Evolutionary conservation across 2,329 filamentous ascomycete genomes (phyloP).

Genomic region (Fusarium acutatum): DNA sequence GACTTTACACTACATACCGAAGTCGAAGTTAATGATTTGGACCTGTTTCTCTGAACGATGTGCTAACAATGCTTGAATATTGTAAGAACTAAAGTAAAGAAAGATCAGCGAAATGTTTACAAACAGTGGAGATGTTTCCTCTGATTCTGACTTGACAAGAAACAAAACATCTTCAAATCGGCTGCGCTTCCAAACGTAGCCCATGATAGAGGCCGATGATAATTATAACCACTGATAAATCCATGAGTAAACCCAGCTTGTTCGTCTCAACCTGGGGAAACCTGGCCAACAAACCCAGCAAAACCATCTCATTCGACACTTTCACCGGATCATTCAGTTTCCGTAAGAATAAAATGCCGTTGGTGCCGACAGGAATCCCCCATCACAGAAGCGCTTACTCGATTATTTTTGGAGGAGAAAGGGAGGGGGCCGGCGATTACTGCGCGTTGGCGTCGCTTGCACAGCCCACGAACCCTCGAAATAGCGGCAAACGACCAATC

Average conservation of each 20-base stretch:
- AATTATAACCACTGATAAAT: neutral
- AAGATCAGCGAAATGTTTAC: neutral
- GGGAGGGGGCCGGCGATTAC: neutral
- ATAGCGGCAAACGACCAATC: conserved; percentile 24
- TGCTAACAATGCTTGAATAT: neutral
- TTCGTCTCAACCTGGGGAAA: neutral
- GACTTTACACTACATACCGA: neutral
- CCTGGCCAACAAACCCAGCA: neutral
- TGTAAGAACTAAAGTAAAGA: neutral
- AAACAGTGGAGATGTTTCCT: neutral
- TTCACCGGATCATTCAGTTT: conserved; percentile 10
- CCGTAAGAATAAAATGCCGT: neutral
- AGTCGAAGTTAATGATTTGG: neutral
- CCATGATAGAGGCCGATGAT: neutral
- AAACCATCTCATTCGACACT: neutral
- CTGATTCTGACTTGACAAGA: neutral
- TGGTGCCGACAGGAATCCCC: conserved; percentile 15
- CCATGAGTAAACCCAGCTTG: neutral
- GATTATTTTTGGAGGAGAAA: conserved; percentile 22
- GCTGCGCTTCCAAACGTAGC: neutral
- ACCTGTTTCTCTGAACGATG: neutral
- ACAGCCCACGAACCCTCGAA: conserved; percentile 30
- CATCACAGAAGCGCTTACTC: conserved; percentile 22
- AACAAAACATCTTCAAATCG: neutral
- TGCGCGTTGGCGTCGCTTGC: conserved; percentile 9